Evolutionary conservation across 208 protist species (phyloP).

Genomic region (Entamoeba invadens): DNA sequence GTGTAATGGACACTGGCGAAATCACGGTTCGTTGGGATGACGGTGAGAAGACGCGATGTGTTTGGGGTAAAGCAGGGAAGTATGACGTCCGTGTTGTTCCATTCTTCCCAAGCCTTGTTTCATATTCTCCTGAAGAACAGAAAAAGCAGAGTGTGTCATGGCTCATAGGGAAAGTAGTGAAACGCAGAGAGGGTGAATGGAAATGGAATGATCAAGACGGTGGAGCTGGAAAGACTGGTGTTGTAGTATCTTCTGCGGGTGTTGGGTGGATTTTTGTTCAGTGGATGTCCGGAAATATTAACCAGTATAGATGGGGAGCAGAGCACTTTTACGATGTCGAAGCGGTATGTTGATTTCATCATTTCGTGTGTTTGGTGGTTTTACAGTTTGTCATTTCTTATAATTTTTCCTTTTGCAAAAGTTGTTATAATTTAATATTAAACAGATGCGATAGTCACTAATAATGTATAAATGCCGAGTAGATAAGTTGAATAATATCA

Average conservation of each 20-base stretch:
- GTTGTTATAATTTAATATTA: too few species aligned
- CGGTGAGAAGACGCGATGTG: neutral
- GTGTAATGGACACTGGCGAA: neutral
- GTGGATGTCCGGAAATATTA: neutral
- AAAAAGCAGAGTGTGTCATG: neutral
- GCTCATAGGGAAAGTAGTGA: neutral
- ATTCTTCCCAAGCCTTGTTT: neutral
- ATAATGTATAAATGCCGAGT: too few species aligned
- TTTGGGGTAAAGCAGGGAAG: neutral
- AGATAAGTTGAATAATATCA: too few species aligned
- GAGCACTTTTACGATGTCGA: neutral
- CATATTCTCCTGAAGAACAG: neutral
- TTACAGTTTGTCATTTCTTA: too few species aligned
- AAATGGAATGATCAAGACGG: neutral
- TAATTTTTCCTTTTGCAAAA: too few species aligned
- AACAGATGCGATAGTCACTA: too few species aligned
- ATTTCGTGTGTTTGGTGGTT: too few species aligned
- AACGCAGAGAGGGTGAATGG: neutral
- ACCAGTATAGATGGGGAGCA: neutral
- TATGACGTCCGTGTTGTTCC: neutral
- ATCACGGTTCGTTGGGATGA: neutral
- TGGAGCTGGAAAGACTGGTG: neutral
- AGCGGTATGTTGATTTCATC: neutral
- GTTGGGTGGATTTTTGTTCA: neutral
- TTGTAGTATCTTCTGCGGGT: neutral